A percentile compares a stretch with the other conserved stretches of the same genome.
Evolutionary conservation across 495 filamentous ascomycete species (phyloP).

Genomic region (Darksidea phi): DNA sequence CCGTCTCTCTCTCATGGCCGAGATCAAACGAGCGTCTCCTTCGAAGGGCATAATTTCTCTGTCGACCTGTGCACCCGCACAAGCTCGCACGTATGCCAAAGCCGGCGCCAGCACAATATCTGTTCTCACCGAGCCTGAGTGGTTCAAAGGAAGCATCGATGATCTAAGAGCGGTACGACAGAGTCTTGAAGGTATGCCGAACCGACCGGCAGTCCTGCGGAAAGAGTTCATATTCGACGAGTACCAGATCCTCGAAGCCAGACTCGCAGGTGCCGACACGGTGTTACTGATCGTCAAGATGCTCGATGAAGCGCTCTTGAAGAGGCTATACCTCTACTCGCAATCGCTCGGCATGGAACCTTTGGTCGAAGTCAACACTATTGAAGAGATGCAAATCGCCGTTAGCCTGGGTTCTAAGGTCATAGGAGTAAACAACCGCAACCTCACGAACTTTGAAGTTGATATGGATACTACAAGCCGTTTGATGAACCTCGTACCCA

Average conservation of each 20-base stretch:
- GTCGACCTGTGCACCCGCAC: conserved; percentile 79
- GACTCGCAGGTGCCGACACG: conserved; percentile 91
- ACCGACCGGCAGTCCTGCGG: conserved; percentile 84
- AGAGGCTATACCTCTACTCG: conserved; percentile 81
- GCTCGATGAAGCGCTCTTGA: conserved; percentile 74
- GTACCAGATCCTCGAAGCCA: conserved; percentile 95
- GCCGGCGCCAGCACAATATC: conserved; percentile 96
- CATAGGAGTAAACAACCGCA: conserved; percentile 97
- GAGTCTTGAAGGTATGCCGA: conserved; percentile 82
- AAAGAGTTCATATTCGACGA: conserved; percentile 99
- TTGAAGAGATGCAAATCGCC: conserved; percentile 86
- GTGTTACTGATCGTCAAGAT: conserved; percentile 98
- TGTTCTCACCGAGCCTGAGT: conserved; percentile 94
- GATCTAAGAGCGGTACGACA: conserved; percentile 86
- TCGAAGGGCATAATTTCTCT: conserved; percentile 94
- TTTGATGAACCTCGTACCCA: conserved; percentile 78
- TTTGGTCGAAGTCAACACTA: conserved; percentile 91
- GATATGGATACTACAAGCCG: conserved; percentile 92
- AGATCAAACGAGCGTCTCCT: conserved; percentile 95
- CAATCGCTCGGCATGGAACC: conserved; percentile 94
- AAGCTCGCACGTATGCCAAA: conserved; percentile 87
- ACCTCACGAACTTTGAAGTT: conserved; percentile 93
- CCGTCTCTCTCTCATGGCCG: conserved; percentile 83
- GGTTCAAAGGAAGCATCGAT: conserved; percentile 97
- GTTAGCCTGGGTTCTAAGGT: conserved; percentile 86